Conservation (phyloP, 805 yeast species). For the Brettanomyces sp. region DNA sequence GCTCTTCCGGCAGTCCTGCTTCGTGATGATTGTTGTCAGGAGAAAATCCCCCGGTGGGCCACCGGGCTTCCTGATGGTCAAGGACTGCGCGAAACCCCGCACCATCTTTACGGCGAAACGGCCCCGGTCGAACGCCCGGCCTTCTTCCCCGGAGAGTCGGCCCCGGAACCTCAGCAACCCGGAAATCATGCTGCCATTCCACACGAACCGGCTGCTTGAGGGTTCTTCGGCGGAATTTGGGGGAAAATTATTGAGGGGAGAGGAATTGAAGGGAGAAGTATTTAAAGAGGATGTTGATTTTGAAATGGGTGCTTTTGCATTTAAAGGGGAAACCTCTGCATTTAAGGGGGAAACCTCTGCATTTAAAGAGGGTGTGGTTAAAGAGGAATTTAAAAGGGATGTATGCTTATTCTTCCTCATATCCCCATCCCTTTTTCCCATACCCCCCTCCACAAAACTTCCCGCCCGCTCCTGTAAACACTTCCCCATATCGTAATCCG, state of each 20-base stretch:
- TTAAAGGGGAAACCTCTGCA: no score
- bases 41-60: conserved; percentile 1
- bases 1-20: conserved; percentile 36
- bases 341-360: no score
- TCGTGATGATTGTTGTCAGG: conserved; percentile 39
- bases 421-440: conserved; percentile 8
- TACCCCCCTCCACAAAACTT: background rate
- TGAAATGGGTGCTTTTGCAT: no score
- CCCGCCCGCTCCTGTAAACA: background rate
- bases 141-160: conserved; percentile 32
- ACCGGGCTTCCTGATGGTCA: conserved; percentile 24
- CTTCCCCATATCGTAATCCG: conserved; percentile 32
- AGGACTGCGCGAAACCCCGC: conserved; percentile 40
- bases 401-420: background rate
- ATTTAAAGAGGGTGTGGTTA: no score
- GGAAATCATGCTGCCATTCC: conserved; percentile 41
- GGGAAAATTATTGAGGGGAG: no score
- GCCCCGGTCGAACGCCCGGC: conserved; percentile 32
- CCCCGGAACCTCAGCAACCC: conserved; percentile 38
- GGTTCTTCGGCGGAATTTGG: conserved; percentile 19
- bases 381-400: no score
- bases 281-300: background rate
- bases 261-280: background rate
- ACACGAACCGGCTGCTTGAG: conserved; percentile 37
- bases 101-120: conserved; percentile 39